Base-by-base conservation (phyloP, 768 basidiomycete genomes). In the Mrakia frigida region DNA sequence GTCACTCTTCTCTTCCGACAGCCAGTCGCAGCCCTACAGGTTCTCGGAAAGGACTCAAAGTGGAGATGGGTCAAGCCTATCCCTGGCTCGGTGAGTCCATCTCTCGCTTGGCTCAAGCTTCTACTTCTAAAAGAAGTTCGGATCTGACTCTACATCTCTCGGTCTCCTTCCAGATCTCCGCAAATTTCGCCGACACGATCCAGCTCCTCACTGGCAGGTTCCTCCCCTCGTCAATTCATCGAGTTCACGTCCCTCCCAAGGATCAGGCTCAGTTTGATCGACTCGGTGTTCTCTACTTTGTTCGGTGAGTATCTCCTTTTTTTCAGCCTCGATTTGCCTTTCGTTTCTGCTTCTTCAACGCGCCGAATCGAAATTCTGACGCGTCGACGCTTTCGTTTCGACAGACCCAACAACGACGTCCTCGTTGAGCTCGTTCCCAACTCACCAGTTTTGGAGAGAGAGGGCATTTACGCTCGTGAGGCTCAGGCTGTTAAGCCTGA, bases 1-100 rank as follows among this genome's bases (percentile, higher is more conserved):
- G 84, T 86, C 80, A 88, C 87, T 28, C 82, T 88, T 4, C 85
- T 88, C 68, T 88, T 87, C 84, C 83, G 86, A 16, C 87, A 88
- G 80, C 87, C 87, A 23, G 86, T 88, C 69, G 86, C 87, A 0
- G 87, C 85, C 6, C 84, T 88, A 16, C 88, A 88, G 80, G 87
- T 88, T 81, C 82, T 83, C 70, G 85, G 86, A 79, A 85, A 83
- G 78, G 61, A 80, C n/a, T 86, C 85, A 37, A 84, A 86, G 76
- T 88, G 87, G 87, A 87, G 86, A 78, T 88, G 86, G 86, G 87
- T 86, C 52, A 75, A 75, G 65, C 77, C 74, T 50, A 21, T 75
- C 14, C 50, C 77, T 33, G 74, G 56, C 14, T 73, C 71, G 25
- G 59, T 79, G 76, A 59, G 53, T 39, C 21, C 6, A 10, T 39